Percentiles rank a stretch among this genome's conserved stretches.
phyloP scores from a whole-genome alignment of 2,329 filamentous ascomycete species.

The Zalaria sp. region DNA sequence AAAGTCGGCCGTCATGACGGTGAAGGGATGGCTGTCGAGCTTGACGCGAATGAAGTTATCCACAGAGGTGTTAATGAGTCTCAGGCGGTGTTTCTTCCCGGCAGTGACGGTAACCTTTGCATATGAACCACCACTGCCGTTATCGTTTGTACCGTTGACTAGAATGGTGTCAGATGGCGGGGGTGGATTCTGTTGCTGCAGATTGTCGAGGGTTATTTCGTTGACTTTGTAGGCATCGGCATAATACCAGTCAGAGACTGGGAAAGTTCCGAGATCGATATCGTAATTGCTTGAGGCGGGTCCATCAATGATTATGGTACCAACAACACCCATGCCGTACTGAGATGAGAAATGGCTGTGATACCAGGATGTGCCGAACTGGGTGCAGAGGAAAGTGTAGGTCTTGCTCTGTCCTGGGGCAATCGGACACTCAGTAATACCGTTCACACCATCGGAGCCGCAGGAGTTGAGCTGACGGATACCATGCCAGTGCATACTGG shows the following conservation, averaged over 20 bases:
- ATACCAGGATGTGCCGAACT: constrained; percentile 27
- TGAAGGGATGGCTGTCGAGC: constrained; percentile 19
- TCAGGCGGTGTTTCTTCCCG: constrained; percentile 28
- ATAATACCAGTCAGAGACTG: constrained; percentile 18
- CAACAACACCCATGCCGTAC: constrained; percentile 28
- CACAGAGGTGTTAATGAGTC: constrained; percentile 31
- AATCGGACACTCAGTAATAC: constrained; percentile 31
- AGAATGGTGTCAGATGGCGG: constrained; percentile 30
- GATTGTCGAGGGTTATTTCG: constrained; percentile 16
- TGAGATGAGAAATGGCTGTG: constrained; percentile 28
- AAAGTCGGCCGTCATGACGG: constrained; percentile 22
- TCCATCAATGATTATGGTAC: constrained; percentile 26
- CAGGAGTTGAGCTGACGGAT: constrained; percentile 41
- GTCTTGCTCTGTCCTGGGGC: constrained; percentile 36
- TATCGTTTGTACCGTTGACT: constrained; percentile 25
- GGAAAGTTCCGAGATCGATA: constrained; percentile 15
- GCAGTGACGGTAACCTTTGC: constrained; percentile 10
- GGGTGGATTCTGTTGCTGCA: constrained; percentile 13
- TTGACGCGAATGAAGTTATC: constrained; percentile 28
- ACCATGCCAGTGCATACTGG: constrained; percentile 47
- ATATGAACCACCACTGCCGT: constrained; percentile 19
- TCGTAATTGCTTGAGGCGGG: constrained; percentile 28
- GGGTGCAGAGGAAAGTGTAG: constrained; percentile 41
- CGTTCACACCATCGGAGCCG: constrained; percentile 41
- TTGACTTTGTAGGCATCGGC: constrained; percentile 14